These are phyloP conservation scores for Hypoxylon sp. DNA, from an alignment of 2,329 filamentous ascomycete species.

Conservation along the genomic window DNA sequence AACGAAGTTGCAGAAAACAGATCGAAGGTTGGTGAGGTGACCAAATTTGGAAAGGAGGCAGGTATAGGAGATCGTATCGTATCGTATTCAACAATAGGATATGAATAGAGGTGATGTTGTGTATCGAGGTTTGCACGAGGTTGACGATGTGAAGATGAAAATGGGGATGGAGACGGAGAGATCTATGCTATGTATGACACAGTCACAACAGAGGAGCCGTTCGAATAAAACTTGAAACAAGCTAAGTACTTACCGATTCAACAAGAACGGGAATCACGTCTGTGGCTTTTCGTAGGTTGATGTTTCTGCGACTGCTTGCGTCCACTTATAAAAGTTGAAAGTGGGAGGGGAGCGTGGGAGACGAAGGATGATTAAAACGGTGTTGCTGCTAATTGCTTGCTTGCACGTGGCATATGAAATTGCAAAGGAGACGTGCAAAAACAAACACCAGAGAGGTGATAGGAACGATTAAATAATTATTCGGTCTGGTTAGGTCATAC, in stretches of 20 bases:
- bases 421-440: slow-evolving; percentile 11
- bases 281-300: background rate
- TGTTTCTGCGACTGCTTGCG: background rate
- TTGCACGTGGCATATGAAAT: slow-evolving; percentile 27
- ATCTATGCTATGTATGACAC: background rate
- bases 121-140: background rate
- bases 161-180: background rate
- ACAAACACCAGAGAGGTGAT: slow-evolving; percentile 22
- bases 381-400: slow-evolving; percentile 19
- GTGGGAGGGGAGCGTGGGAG: slow-evolving; percentile 10
- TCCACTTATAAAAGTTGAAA: slow-evolving; percentile 11
- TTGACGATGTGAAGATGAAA: background rate
- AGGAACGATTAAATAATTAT: slow-evolving; percentile 29
- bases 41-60: slow-evolving; percentile 9
- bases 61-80: slow-evolving; percentile 1
- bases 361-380: slow-evolving; percentile 8
- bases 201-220: background rate
- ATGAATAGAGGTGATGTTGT: background rate
- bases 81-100: slow-evolving; percentile 10
- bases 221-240: background rate
- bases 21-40: slow-evolving; percentile 16
- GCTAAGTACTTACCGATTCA: slow-evolving; percentile 10
- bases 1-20: slow-evolving; percentile 27
- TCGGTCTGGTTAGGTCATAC: slow-evolving; percentile 29
- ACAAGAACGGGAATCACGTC: background rate